Evolutionary conservation across 2,329 filamentous ascomycete genomes (phyloP).

Genomic region (Cladosporium sphaerospermum): DNA sequence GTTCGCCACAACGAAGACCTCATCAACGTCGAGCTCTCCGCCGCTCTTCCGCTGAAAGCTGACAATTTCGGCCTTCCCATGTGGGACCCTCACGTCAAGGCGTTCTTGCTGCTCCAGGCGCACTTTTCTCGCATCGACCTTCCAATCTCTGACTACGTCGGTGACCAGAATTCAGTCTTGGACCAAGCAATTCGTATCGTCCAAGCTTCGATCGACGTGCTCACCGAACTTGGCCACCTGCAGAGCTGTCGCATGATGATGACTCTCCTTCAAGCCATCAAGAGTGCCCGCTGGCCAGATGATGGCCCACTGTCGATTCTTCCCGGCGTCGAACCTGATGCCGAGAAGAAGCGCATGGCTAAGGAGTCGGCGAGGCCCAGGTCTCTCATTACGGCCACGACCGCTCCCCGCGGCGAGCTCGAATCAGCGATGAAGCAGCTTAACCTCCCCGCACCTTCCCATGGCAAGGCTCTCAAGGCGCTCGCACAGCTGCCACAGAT

Average conservation of each 20-base stretch:
- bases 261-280: conserved; percentile 80
- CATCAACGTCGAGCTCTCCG: conserved; percentile 84
- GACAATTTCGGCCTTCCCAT: conserved; percentile 68
- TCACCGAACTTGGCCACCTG: conserved; percentile 80
- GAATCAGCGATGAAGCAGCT: conserved; percentile 43
- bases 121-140: conserved; percentile 90
- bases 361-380: conserved; percentile 30
- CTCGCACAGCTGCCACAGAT: conserved; percentile 64
- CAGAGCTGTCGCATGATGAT: conserved; percentile 78
- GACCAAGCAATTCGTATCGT: conserved; percentile 97
- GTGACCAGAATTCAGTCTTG: conserved; percentile 79
- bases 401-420: conserved; percentile 27
- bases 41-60: conserved; percentile 66
- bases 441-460: conserved; percentile 41
- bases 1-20: conserved; percentile 98
- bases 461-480: conserved; percentile 52
- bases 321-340: conserved; percentile 56
- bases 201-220: conserved; percentile 87
- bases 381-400: conserved; percentile 36
- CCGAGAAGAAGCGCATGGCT: conserved; percentile 37
- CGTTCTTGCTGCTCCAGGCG: conserved; percentile 87
- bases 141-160: conserved; percentile 94
- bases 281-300: conserved; percentile 83
- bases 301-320: conserved; percentile 75
- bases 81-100: conserved; percentile 98